Evolutionary conservation across 2,329 filamentous ascomycete species (phyloP).

Genomic region (Colletotrichum lindemuthianum): DNA sequence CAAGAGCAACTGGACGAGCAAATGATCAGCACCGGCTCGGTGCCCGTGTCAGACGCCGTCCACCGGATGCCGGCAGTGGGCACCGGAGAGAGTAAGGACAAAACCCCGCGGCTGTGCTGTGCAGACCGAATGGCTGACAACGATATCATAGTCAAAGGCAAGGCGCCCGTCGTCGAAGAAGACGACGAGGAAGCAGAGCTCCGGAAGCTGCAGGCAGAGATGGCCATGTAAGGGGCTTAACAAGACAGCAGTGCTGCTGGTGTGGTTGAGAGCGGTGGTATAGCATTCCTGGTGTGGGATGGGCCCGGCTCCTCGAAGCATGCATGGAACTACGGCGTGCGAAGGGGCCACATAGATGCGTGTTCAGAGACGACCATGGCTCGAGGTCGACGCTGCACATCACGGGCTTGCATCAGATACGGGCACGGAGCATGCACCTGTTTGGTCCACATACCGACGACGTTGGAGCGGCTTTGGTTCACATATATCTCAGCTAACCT

Average conservation of each 20-base stretch:
- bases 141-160: conserved; percentile 57
- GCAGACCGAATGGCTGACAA: conserved; percentile 14
- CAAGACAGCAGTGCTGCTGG: conserved; percentile 13
- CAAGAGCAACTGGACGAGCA: conserved; percentile 93
- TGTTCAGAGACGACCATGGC: not conserved
- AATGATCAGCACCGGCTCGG: conserved; percentile 88
- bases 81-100: conserved; percentile 77
- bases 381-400: conserved; percentile 22
- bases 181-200: conserved; percentile 97
- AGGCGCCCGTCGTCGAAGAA: conserved; percentile 67
- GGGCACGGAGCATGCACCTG: not conserved
- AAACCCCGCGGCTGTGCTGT: not conserved
- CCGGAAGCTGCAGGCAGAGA: conserved; percentile 92
- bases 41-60: conserved; percentile 83
- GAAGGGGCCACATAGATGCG: not conserved
- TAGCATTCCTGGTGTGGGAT: conserved; percentile 35
- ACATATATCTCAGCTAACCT: conserved; percentile 16
- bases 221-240: conserved; percentile 79
- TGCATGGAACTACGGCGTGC: conserved; percentile 15
- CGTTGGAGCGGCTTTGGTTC: conserved; percentile 11
- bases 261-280: conserved; percentile 24
- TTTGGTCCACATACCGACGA: conserved; percentile 1
- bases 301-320: conserved; percentile 9
- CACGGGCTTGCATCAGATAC: conserved; percentile 2
- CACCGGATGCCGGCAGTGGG: conserved; percentile 80